These are phyloP conservation scores for Acanthamoeba triangularis DNA, from an alignment of 208 protist species.

Conservation along the genomic window DNA sequence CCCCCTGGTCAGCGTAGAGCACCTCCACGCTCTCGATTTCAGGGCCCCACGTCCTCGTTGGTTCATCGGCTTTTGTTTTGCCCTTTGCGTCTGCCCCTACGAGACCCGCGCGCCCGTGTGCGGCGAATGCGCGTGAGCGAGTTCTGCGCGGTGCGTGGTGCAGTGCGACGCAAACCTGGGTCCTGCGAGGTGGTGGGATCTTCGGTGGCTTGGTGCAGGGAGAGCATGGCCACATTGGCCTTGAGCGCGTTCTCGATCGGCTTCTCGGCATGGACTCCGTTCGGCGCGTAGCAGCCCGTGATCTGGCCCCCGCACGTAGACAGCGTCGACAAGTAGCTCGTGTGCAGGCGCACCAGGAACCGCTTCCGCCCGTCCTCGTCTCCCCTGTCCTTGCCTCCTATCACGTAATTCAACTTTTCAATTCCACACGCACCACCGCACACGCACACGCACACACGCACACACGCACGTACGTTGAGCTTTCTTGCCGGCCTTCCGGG, in stretches of 20 bases:
- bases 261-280: conserved; percentile 78
- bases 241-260: conserved; percentile 77
- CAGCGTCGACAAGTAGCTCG: conserved; percentile 8
- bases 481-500: neutral
- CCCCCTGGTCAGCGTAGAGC: conserved; percentile 60
- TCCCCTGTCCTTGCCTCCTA: neutral
- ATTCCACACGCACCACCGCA: too few species aligned
- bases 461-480: too few species aligned
- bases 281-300: conserved; percentile 78
- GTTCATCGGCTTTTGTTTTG: neutral
- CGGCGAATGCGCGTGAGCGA: too few species aligned
- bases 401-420: too few species aligned
- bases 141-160: neutral
- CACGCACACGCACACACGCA: too few species aligned
- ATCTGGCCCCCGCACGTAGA: conserved; percentile 31
- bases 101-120: too few species aligned
- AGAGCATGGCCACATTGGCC: conserved; percentile 68
- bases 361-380: neutral
- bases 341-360: conserved; percentile 3
- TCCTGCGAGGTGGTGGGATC: neutral
- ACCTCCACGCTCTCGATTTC: conserved; percentile 64
- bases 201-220: conserved; percentile 11
- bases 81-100: neutral
- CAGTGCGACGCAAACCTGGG: neutral
- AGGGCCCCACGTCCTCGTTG: neutral